These are phyloP conservation scores for Mucor sp. DNA, from an alignment of 371 early-diverging fungal genomes.

Conservation along the genomic window DNA sequence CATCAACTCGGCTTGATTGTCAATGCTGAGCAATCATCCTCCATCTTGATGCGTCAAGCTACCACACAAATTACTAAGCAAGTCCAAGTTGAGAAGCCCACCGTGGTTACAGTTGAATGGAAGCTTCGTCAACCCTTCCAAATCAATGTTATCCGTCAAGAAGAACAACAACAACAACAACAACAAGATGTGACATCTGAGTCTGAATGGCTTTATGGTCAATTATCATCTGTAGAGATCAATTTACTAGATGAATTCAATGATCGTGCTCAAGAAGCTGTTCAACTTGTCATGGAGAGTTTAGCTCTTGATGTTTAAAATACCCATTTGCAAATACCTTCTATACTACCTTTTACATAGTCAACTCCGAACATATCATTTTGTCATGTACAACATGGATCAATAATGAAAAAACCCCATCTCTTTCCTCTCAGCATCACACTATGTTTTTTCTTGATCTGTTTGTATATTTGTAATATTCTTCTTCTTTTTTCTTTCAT, in stretches of 20 bases:
- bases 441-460: background rate
- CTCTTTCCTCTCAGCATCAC: too few relatives aligned
- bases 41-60: slow-evolving; percentile 32
- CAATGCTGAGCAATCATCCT: slow-evolving; percentile 30
- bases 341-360: background rate
- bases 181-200: slow-evolving; percentile 5
- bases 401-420: background rate
- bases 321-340: slow-evolving; percentile 1
- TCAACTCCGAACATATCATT: background rate
- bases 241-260: slow-evolving; percentile 24
- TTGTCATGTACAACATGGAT: background rate
- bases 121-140: slow-evolving; percentile 33
- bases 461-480: slow-evolving; percentile 4
- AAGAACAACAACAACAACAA: slow-evolving; percentile 5
- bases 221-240: slow-evolving; percentile 17
- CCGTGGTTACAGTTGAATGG: slow-evolving; percentile 27
- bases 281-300: slow-evolving; percentile 22
- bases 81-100: background rate
- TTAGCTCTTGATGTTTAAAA: slow-evolving; percentile 18
- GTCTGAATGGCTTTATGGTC: slow-evolving; percentile 20
- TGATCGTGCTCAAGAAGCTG: slow-evolving; percentile 23
- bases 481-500: background rate
- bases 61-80: background rate
- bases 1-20: slow-evolving; percentile 35
- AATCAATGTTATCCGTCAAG: slow-evolving; percentile 24